phyloP scores from a whole-genome alignment of 1,284 basidiomycete species.

The Rhodotorula sp. region DNA sequence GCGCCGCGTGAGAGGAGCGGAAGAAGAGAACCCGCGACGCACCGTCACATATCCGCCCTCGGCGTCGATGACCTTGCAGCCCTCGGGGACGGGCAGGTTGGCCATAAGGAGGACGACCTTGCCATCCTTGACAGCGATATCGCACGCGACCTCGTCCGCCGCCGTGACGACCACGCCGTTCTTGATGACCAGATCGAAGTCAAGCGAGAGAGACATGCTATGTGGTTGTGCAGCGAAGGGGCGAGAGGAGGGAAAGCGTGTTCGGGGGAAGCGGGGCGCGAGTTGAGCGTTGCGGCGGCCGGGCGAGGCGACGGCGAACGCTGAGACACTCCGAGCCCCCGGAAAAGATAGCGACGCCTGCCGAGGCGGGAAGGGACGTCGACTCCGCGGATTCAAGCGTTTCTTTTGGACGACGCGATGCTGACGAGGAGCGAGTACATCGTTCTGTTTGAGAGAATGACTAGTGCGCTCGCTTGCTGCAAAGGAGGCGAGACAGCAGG shows the following conservation, averaged over 20 bases:
- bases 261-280: not conserved
- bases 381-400: too few species aligned
- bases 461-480: too few species aligned
- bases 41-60: conserved; percentile 46
- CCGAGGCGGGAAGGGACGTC: too few species aligned
- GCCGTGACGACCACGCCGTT: conserved; percentile 32
- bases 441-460: too few species aligned
- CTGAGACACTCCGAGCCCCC: too few species aligned
- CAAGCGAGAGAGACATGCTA: conserved; percentile 7
- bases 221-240: not conserved
- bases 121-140: conserved; percentile 45
- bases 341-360: too few species aligned
- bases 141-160: conserved; percentile 38
- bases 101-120: conserved; percentile 40
- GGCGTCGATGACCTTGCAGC: conserved; percentile 45
- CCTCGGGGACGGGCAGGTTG: conserved; percentile 23
- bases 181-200: conserved; percentile 25
- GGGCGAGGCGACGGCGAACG: not conserved
- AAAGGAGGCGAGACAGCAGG: too few species aligned
- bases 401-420: too few species aligned
- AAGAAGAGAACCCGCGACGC: not conserved
- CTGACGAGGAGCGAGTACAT: too few species aligned
- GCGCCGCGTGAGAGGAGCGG: too few species aligned
- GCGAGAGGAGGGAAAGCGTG: not conserved
- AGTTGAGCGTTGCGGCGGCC: too few species aligned